These are phyloP conservation scores for Crithidia fasciculata DNA, from an alignment of 208 protist genomes.

Conservation along the genomic window DNA sequence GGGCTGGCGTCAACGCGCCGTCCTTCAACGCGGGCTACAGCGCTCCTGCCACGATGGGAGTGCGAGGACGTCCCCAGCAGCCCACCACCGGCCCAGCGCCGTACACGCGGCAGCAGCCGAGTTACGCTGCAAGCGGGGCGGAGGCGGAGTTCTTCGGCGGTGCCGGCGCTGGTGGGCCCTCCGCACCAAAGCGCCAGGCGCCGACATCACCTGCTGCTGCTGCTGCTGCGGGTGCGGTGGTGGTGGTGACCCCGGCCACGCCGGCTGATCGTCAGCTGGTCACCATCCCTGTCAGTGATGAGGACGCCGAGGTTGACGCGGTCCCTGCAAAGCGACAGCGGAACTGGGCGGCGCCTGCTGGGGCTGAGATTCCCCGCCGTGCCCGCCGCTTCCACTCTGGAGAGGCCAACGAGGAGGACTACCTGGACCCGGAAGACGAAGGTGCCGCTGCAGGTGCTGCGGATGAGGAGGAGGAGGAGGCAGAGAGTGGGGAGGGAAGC, in stretches of 20 bases:
- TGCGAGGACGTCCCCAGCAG: not conserved
- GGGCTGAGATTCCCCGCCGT: slow-evolving; percentile 11
- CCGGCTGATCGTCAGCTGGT: slow-evolving; percentile 1
- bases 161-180: not conserved
- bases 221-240: not conserved
- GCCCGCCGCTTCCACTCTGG: slow-evolving; percentile 18
- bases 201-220: not conserved
- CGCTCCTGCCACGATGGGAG: not conserved
- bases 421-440: slow-evolving; percentile 6
- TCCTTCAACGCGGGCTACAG: slow-evolving; percentile 25
- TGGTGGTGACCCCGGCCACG: slow-evolving; percentile 6
- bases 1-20: slow-evolving; percentile 24
- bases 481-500: slow-evolving; percentile 12
- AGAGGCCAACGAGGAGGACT: slow-evolving; percentile 9
- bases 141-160: slow-evolving; percentile 21
- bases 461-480: slow-evolving; percentile 10
- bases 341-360: not conserved
- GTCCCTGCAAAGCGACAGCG: slow-evolving; percentile 13
- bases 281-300: slow-evolving; percentile 14
- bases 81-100: not conserved
- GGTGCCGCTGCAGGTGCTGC: not conserved
- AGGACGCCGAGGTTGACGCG: slow-evolving; percentile 3
- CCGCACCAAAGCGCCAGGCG: not conserved
- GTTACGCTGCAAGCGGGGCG: not conserved
- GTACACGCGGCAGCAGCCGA: slow-evolving; percentile 1